phyloP scores from a whole-genome alignment of 306 rosid genomes.

The Pueraria montana region DNA sequence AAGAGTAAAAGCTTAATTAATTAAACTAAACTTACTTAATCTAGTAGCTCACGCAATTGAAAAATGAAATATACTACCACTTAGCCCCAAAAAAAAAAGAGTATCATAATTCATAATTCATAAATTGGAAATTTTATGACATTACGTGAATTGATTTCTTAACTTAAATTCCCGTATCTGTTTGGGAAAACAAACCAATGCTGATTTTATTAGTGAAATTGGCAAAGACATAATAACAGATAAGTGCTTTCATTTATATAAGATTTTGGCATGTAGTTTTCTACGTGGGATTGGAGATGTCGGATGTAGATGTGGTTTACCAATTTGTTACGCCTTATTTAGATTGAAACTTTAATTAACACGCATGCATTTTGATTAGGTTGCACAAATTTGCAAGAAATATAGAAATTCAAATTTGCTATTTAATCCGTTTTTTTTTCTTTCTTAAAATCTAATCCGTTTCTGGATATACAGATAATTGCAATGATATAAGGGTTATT shows the following conservation, averaged over 20 bases:
- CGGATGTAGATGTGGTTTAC: background rate
- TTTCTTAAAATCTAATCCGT: too few relatives aligned
- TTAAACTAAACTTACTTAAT: constrained; percentile 7
- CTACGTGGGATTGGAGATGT: background rate
- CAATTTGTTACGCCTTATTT: constrained; percentile 18
- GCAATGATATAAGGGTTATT: constrained; percentile 12
- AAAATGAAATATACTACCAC: background rate
- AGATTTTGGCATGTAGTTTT: too few relatives aligned
- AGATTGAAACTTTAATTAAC: constrained; percentile 2
- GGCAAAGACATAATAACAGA: background rate
- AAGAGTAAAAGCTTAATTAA: background rate
- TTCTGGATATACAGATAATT: background rate
- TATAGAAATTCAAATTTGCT: constrained; percentile 9
- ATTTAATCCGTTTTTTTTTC: background rate
- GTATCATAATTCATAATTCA: too few relatives aligned
- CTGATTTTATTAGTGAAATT: constrained; percentile 20
- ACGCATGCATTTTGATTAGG: constrained; percentile 4
- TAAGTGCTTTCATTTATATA: background rate
- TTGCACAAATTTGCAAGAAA: constrained; percentile 13
- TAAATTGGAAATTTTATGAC: background rate
- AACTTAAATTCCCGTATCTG: background rate
- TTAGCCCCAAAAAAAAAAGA: background rate
- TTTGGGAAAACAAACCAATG: background rate
- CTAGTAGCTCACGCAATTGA: background rate
- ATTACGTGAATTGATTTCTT: background rate